Percentiles rank a stretch among this genome's conserved stretches.
These are phyloP conservation scores for Extremus antarcticus DNA, from an alignment of 495 filamentous ascomycete species.

Conservation along the genomic window DNA sequence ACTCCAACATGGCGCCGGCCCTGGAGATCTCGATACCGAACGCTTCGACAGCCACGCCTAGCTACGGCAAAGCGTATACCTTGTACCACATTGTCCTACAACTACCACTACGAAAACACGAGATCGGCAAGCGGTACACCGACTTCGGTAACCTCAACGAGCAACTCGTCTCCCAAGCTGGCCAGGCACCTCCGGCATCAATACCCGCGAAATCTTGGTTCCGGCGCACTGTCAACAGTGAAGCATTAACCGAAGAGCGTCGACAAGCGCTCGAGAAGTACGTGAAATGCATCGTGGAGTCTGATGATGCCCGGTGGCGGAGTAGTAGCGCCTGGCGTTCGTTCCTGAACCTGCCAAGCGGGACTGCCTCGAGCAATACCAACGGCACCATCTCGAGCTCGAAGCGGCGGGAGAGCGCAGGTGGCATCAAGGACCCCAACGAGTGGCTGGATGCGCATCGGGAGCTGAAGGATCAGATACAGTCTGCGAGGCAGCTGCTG, in stretches of 20 bases:
- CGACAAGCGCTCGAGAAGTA: constrained; percentile 68
- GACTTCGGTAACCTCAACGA: constrained; percentile 74
- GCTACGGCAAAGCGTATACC: constrained; percentile 60
- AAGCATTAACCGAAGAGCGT: constrained; percentile 69
- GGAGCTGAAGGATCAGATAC: constrained; percentile 71
- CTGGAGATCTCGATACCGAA: constrained; percentile 74
- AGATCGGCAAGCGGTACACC: constrained; percentile 85
- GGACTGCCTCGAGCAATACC: constrained; percentile 21
- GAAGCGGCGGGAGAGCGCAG: constrained; percentile 23
- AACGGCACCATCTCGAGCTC: constrained; percentile 14
- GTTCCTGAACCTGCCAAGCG: constrained; percentile 64
- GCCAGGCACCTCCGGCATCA: constrained; percentile 49
- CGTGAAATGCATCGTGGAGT: constrained; percentile 66
- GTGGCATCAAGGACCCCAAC: constrained; percentile 50
- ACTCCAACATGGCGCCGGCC: constrained; percentile 53
- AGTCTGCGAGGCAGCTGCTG: constrained; percentile 67
- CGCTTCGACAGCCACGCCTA: constrained; percentile 45
- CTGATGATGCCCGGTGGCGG: constrained; percentile 74
- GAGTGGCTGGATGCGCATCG: constrained; percentile 81
- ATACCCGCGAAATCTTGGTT: constrained; percentile 82
- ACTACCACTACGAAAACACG: constrained; percentile 77
- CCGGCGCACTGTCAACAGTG: constrained; percentile 61
- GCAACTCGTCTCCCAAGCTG: constrained; percentile 53
- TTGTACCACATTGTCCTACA: constrained; percentile 85
- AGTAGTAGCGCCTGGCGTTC: constrained; percentile 69